These are phyloP conservation scores for Diaporthe helianthi DNA, from an alignment of 2,329 filamentous ascomycete genomes.

Conservation along the genomic window DNA sequence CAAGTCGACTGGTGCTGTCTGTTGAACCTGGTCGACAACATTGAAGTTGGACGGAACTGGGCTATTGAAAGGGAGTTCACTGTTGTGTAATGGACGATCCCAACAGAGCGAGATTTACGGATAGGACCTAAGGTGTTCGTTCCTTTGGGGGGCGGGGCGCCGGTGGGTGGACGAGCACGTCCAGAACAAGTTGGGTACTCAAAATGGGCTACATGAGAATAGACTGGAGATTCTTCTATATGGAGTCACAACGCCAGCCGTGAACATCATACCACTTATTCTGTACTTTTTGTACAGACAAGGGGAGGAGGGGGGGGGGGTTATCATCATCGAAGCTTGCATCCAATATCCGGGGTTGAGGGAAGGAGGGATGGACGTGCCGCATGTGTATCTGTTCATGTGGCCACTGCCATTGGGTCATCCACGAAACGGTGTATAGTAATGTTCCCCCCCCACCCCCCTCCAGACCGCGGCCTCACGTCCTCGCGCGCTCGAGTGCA, in stretches of 20 bases:
- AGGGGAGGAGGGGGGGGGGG: not conserved
- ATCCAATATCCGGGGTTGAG: not conserved
- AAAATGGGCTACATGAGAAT: not conserved
- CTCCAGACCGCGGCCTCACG: not conserved
- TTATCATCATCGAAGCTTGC: not conserved
- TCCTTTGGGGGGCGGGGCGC: too few relatives aligned
- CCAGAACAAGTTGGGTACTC: not conserved
- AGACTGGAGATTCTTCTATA: constrained; percentile 16
- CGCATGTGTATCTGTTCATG: not conserved
- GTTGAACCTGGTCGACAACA: too few relatives aligned
- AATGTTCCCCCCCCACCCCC: too few relatives aligned
- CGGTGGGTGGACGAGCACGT: not conserved
- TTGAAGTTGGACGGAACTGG: too few relatives aligned
- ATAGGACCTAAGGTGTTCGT: too few relatives aligned
- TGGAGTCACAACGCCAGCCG: not conserved
- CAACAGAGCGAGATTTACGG: too few relatives aligned
- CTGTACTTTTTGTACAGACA: not conserved
- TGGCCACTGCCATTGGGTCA: not conserved
- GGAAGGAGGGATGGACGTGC: not conserved
- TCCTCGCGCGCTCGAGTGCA: constrained; percentile 9
- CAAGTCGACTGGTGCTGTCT: too few relatives aligned
- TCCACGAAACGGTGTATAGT: too few relatives aligned
- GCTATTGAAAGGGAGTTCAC: too few relatives aligned
- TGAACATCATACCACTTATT: not conserved
- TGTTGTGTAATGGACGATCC: too few relatives aligned